A percentile compares a stretch with the other conserved stretches of the same genome.
These are phyloP conservation scores for Boletellus ananas DNA, from an alignment of 768 basidiomycete species.

Conservation along the genomic window DNA sequence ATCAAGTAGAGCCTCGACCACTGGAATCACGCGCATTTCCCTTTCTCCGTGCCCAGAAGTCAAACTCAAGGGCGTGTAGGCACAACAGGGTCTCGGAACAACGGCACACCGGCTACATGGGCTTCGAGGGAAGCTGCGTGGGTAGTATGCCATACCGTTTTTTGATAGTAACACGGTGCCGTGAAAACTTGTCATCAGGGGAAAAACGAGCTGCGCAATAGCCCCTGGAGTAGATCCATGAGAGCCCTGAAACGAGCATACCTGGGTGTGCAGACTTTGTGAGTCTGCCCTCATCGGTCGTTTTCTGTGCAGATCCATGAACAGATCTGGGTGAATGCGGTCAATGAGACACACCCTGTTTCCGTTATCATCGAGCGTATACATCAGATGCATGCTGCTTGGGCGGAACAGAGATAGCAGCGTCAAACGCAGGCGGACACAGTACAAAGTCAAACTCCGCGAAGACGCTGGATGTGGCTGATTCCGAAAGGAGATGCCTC, in stretches of 20 bases:
- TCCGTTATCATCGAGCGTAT: slow-evolving; percentile 71
- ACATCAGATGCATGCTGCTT: slow-evolving; percentile 92
- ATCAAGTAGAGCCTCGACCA: no score
- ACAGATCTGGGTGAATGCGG: background rate
- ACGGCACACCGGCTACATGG: slow-evolving; percentile 52
- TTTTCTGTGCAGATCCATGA: slow-evolving; percentile 57
- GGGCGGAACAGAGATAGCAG: slow-evolving; percentile 4
- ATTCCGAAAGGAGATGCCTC: no score
- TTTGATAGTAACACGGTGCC: slow-evolving; percentile 96
- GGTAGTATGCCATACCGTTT: slow-evolving; percentile 85
- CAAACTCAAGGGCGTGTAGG: background rate
- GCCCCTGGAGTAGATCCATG: background rate
- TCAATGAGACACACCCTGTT: slow-evolving; percentile 54
- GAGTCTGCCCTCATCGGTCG: slow-evolving; percentile 71
- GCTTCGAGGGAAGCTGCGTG: slow-evolving; percentile 86
- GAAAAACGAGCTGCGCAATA: slow-evolving; percentile 83
- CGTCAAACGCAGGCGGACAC: no score
- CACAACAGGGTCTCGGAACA: background rate
- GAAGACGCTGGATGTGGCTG: background rate
- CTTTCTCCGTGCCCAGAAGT: background rate
- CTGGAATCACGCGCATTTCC: no score
- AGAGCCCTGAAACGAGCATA: slow-evolving; percentile 33
- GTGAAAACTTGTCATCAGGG: slow-evolving; percentile 98
- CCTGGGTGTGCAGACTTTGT: slow-evolving; percentile 98
- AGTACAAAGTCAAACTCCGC: slow-evolving; percentile 20